A percentile compares a stretch with the other conserved stretches of the same genome.
These are phyloP conservation scores for Bolboschoenoplectus hybrid DNA, from an alignment of 202 grass and related monocot species.

Conservation along the genomic window DNA sequence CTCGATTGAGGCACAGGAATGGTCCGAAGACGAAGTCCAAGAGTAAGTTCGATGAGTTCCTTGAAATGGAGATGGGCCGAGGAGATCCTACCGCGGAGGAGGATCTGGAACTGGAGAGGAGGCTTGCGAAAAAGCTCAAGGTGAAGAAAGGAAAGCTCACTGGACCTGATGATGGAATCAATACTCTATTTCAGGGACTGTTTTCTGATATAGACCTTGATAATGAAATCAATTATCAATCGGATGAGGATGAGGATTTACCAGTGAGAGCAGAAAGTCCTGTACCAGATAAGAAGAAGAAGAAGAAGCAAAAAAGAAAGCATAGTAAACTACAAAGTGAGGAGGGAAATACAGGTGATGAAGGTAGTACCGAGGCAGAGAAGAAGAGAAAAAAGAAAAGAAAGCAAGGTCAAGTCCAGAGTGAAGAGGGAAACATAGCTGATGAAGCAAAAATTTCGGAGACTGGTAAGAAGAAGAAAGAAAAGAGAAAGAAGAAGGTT, in stretches of 20 bases:
- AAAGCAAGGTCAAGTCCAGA: neutral
- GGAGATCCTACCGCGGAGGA: constrained; percentile 50
- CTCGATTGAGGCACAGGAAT: constrained; percentile 62
- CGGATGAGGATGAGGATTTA: constrained; percentile 38
- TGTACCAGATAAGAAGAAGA: constrained; percentile 41
- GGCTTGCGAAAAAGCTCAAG: constrained; percentile 78
- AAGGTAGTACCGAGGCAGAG: constrained; percentile 23
- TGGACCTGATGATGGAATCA: constrained; percentile 74
- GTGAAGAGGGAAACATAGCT: constrained; percentile 1
- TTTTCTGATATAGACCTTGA: constrained; percentile 48
- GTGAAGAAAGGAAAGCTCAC: constrained; percentile 71
- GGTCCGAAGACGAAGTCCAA: constrained; percentile 51
- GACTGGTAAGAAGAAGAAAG: constrained; percentile 25
- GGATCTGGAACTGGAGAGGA: constrained; percentile 74
- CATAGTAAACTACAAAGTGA: neutral
- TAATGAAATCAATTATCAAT: constrained; percentile 40
- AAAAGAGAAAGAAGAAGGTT: constrained; percentile 29
- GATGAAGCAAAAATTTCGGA: constrained; percentile 5
- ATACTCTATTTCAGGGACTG: constrained; percentile 60
- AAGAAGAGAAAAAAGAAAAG: constrained; percentile 17
- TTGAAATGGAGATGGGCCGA: constrained; percentile 70
- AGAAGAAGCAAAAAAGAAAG: constrained; percentile 21
- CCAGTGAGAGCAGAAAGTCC: neutral
- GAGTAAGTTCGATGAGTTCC: constrained; percentile 72
- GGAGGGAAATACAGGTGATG: neutral